These are phyloP conservation scores for Immersiella caudata DNA, from an alignment of 495 filamentous ascomycete species.

Conservation along the genomic window DNA sequence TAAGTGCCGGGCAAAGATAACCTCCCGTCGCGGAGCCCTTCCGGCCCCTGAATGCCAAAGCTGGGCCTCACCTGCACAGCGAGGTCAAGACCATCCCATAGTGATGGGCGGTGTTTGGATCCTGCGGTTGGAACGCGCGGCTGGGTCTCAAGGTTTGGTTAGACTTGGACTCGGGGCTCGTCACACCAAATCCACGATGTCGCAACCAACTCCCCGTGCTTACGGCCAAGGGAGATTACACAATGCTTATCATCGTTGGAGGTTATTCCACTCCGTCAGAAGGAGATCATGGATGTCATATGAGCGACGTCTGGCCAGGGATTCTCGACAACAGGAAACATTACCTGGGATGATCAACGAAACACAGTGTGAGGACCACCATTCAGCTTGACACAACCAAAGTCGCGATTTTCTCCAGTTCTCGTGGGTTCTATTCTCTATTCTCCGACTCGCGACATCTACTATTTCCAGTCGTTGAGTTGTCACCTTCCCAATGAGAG, in stretches of 20 bases:
- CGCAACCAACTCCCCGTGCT: not conserved
- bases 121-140: not conserved
- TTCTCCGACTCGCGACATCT: not conserved
- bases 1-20: not conserved
- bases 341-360: slow-evolving; percentile 24
- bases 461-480: not conserved
- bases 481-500: not conserved
- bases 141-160: not conserved
- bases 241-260: not conserved
- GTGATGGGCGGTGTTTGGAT: not conserved
- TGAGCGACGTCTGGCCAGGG: not conserved
- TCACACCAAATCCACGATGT: not conserved
- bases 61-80: not conserved
- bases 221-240: not conserved
- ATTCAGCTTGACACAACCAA: slow-evolving; percentile 3
- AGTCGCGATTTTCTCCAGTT: not conserved
- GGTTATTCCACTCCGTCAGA: slow-evolving; percentile 1
- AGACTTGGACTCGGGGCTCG: not conserved
- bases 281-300: not conserved
- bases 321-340: not conserved
- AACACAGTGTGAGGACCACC: slow-evolving; percentile 15
- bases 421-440: not conserved
- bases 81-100: not conserved
- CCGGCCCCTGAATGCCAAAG: not conserved
- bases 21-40: not conserved